Base-by-base conservation (phyloP, 352 stramenopile species). In the Phytopythium mirpurense region DNA sequence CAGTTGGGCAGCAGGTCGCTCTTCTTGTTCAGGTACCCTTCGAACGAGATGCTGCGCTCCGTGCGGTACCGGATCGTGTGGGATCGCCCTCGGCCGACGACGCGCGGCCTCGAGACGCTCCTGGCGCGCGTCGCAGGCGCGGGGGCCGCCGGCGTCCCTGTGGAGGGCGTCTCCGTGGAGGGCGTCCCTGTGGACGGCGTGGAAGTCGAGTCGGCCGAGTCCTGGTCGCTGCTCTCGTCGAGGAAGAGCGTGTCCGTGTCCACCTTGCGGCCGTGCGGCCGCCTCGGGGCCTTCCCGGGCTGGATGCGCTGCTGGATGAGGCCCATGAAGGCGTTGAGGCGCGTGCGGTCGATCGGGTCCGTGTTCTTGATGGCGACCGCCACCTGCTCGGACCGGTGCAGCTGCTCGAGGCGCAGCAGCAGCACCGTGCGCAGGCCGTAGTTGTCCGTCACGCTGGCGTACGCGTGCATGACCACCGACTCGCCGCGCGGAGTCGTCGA, bases 11-110 rank as follows among this genome's bases (percentile, higher is more conserved):
- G 48, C 44, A 93, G 40, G 35, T 93, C 83, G 49, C 83, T 86
- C 57, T 93, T 93, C 62, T 88, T 89, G 69, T 77, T 86, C 50
- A 93, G 56, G 40, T 93, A 93, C 1, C 83, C 83, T 72, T 93
- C 83, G 52, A 93, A 93, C 14, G 77, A 72, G 36, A 93, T 91
- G 12, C 82, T 78, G 15, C 70, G 63, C 27, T 83, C 72, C 0
- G 62, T 82, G 15, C 80, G 77, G 44, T 90, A 90, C 10, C 80
- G 75, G 46, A 88, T 63, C 1, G 77, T 87, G 49, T 90, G 73
- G 0, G 77, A 88, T 26, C 80, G 69, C 37, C 55, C 58, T 6
- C 76, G 76, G 14, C 68, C 68, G 11, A 61, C 29, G 27, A 54
- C 54, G 11, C 52, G 44, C 2, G 48, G 36, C 29, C 27, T 27